These are phyloP conservation scores for Metschnikowia shivogae DNA, from an alignment of 805 yeast species.

Conservation along the genomic window DNA sequence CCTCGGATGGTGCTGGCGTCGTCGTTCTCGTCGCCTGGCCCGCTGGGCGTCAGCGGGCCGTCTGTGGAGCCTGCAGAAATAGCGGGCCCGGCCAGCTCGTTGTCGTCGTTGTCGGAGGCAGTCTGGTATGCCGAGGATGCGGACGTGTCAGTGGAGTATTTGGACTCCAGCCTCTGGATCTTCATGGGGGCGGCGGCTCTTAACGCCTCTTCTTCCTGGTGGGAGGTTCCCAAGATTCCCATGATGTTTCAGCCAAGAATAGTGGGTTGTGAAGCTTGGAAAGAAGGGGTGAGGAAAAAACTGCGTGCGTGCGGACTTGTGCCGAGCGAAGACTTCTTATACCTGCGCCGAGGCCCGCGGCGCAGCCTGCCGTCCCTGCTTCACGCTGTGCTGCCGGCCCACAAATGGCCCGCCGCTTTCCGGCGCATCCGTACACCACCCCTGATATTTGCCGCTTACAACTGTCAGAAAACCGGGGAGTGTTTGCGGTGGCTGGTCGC, in stretches of 20 bases:
- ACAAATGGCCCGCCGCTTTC: no score
- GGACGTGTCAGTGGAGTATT: slow-evolving; percentile 19
- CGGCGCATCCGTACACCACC: no score
- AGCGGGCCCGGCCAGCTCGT: slow-evolving; percentile 13
- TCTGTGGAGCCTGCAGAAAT: background rate
- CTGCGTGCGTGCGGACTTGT: no score
- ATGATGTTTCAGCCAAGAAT: slow-evolving; percentile 11
- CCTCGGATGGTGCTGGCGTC: slow-evolving; percentile 12
- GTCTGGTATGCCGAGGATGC: slow-evolving; percentile 33
- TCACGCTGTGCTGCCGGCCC: no score
- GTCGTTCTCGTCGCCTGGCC: slow-evolving; percentile 6
- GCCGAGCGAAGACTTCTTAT: no score
- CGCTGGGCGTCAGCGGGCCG: background rate
- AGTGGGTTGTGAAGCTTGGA: no score
- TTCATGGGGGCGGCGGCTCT: slow-evolving; percentile 20
- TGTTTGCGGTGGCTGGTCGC: no score
- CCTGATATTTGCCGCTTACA: no score
- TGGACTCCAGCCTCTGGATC: slow-evolving; percentile 7
- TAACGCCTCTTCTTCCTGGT: slow-evolving; percentile 27
- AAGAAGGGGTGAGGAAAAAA: no score
- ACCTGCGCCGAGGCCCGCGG: no score
- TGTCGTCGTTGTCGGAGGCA: slow-evolving; percentile 21
- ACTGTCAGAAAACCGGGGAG: no score
- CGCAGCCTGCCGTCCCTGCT: no score
- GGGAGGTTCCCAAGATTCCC: slow-evolving; percentile 36